Base-by-base conservation (phyloP, 768 basidiomycete species). In the Leccinum longicurvipes region DNA sequence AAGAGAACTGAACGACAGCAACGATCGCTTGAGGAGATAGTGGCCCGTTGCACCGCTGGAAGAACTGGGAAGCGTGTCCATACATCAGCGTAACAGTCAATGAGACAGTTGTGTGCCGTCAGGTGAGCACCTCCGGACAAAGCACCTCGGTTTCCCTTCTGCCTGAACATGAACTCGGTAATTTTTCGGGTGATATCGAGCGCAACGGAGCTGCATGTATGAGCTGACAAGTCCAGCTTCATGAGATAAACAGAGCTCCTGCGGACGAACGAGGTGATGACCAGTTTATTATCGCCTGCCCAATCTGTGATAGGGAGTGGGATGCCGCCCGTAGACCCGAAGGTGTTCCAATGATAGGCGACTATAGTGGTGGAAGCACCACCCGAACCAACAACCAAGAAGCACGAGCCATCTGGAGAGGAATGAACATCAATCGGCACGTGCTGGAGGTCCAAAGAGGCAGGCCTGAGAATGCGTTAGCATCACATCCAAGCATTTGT, bases 61-160 rank as follows among this genome's bases (percentile, higher is more conserved):
- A 82, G 64, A 8, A 85, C 82, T 0, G 83, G 83, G 56, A 82
- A 85, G 15, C 82, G 77, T 8, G 76, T 81, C 83, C 83, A 85
- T 23, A 82, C 77, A 10, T 83, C 82, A 0, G 74, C 69, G 49
- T 81, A 77, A 57, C 81, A 83, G 55, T 83, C 80, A 42, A 85
- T 63, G 27, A 85, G 55, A 41, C 69, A 76, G 56, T 83, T 85
- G 61, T 83, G 76, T 14, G 58, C 55, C 2, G 76, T 76, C 15
- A 53, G 53, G 34, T 31, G 49, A 27, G 57, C 49, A 29, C 57
- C 54, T 23, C 64, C 60, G 12, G 51, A 65, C 21, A 66, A 51
- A n/a, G 60, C 19, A 6, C 59, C 58, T 25, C 62, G 66, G 34
- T 56, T 44, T 27, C 68, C 73, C 42, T 74, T 79, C 55, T 80